Conservation (phyloP, 2,329 filamentous ascomycete species). For the Ascosphaera pollenicola region DNA sequence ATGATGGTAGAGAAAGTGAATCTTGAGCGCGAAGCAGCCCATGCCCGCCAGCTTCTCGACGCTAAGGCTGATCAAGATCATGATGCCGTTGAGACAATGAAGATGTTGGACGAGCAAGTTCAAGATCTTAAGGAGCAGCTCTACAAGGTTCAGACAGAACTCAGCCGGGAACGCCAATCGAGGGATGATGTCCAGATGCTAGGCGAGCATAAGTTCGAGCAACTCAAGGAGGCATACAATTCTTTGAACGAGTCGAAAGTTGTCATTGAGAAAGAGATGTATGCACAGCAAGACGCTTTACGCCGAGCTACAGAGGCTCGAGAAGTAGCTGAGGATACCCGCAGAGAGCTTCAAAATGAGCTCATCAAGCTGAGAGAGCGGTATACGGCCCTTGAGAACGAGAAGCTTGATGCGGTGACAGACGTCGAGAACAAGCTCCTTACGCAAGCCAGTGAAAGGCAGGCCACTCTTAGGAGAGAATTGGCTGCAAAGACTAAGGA, state of each 20-base stretch:
- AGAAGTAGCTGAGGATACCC: slow-evolving; percentile 58
- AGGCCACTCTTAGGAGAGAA: slow-evolving; percentile 55
- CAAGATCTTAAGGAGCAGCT: slow-evolving; percentile 70
- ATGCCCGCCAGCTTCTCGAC: slow-evolving; percentile 69
- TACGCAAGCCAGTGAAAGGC: slow-evolving; percentile 56
- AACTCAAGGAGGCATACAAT: slow-evolving; percentile 66
- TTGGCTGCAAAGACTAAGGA: slow-evolving; percentile 58
- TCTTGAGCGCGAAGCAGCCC: slow-evolving; percentile 68
- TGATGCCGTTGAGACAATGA: slow-evolving; percentile 59
- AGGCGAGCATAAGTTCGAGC: slow-evolving; percentile 66
- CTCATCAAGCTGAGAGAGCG: slow-evolving; percentile 62
- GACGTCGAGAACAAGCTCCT: slow-evolving; percentile 61
- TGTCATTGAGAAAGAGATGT: slow-evolving; percentile 93
- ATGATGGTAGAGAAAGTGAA: slow-evolving; percentile 68
- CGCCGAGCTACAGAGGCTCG: slow-evolving; percentile 68
- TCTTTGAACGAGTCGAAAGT: slow-evolving; percentile 85
- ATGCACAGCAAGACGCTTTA: slow-evolving; percentile 79
- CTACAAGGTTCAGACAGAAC: slow-evolving; percentile 64
- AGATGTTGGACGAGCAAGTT: slow-evolving; percentile 68
- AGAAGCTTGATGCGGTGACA: slow-evolving; percentile 60
- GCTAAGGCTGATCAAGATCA: slow-evolving; percentile 77
- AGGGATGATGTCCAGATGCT: slow-evolving; percentile 83
- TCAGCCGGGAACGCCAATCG: slow-evolving; percentile 80
- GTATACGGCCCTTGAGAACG: slow-evolving; percentile 68
- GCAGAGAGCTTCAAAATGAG: slow-evolving; percentile 72